These are phyloP conservation scores for Plasmopara viticola DNA, from an alignment of 352 stramenopile genomes.

Conservation along the genomic window DNA sequence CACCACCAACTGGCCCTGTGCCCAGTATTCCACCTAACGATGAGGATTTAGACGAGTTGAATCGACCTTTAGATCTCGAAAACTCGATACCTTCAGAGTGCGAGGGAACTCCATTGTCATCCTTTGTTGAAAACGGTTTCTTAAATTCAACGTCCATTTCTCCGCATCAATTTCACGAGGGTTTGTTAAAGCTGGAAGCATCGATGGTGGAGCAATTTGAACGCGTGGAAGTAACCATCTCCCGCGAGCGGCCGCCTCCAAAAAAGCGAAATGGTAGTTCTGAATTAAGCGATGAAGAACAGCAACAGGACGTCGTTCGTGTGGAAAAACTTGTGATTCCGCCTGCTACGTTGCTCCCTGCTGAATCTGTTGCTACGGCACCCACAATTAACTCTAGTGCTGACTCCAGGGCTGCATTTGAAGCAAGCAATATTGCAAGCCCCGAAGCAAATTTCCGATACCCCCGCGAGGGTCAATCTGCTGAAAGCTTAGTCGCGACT, in stretches of 20 bases:
- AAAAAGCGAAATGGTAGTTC: constrained; percentile 28
- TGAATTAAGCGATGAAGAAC: constrained; percentile 29
- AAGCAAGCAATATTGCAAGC: constrained; percentile 11
- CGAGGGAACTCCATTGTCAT: constrained; percentile 69
- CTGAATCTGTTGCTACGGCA: constrained; percentile 2
- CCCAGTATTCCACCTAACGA: constrained; percentile 25
- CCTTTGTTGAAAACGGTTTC: constrained; percentile 73
- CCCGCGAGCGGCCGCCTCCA: constrained; percentile 45
- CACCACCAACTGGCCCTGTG: constrained; percentile 22
- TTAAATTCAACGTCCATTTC: constrained; percentile 50
- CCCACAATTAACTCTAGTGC: constrained; percentile 12
- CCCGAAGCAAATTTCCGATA: constrained; percentile 12
- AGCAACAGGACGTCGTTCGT: constrained; percentile 21
- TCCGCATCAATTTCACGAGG: constrained; percentile 44
- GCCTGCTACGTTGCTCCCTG: constrained; percentile 8
- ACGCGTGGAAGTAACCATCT: constrained; percentile 76
- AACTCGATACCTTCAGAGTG: constrained; percentile 30
- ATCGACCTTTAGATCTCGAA: constrained; percentile 17
- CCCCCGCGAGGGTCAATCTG: constrained; percentile 27
- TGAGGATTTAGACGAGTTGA: constrained; percentile 29
- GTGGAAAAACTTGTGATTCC: constrained; percentile 43
- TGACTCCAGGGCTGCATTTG: constrained; percentile 10
- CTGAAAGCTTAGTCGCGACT: constrained; percentile 22
- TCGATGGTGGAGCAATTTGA: constrained; percentile 67
- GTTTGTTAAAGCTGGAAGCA: constrained; percentile 60